Conservation (phyloP, 2,329 filamentous ascomycete species). For the Sphaerulina musiva region DNA sequence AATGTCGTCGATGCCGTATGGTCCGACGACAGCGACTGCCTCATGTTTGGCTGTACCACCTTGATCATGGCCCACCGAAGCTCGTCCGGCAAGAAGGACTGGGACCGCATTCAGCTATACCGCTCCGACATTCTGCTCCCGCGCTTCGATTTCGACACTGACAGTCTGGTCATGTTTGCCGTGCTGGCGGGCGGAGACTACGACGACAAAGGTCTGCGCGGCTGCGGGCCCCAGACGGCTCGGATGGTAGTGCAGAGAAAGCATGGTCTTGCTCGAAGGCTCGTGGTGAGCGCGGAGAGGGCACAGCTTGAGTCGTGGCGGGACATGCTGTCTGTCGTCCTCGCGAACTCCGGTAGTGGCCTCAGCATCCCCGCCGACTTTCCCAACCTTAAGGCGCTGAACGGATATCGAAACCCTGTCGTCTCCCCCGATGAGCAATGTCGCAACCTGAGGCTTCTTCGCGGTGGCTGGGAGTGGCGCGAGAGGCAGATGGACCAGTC, state of each 20-base stretch:
- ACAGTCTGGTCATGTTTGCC: conserved; percentile 38
- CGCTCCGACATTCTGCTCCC: conserved; percentile 27
- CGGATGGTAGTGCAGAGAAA: conserved; percentile 26
- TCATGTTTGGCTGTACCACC: conserved; percentile 44
- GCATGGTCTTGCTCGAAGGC: conserved; percentile 32
- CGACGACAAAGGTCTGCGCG: conserved; percentile 32
- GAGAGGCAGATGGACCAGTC: conserved; percentile 30
- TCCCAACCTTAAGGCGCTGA: conserved; percentile 27
- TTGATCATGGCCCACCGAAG: conserved; percentile 34
- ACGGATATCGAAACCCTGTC: conserved; percentile 36
- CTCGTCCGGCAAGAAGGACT: conserved; percentile 36
- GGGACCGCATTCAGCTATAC: conserved; percentile 32
- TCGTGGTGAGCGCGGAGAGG: conserved; percentile 24
- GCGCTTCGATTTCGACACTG: conserved; percentile 30
- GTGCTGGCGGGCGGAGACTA: conserved; percentile 41
- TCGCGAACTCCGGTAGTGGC: neutral
- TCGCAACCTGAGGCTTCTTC: conserved; percentile 26
- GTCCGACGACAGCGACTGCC: conserved; percentile 43
- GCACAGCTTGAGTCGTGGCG: conserved; percentile 27
- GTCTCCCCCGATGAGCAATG: conserved; percentile 33
- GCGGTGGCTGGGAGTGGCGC: conserved; percentile 28
- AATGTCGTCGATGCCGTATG: conserved; percentile 46
- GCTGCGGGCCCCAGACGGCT: conserved; percentile 34
- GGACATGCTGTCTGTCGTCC: neutral
- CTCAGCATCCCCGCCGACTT: conserved; percentile 22